Conservation (phyloP, 208 protist species). For the Herpetomonas muscarum region DNA sequence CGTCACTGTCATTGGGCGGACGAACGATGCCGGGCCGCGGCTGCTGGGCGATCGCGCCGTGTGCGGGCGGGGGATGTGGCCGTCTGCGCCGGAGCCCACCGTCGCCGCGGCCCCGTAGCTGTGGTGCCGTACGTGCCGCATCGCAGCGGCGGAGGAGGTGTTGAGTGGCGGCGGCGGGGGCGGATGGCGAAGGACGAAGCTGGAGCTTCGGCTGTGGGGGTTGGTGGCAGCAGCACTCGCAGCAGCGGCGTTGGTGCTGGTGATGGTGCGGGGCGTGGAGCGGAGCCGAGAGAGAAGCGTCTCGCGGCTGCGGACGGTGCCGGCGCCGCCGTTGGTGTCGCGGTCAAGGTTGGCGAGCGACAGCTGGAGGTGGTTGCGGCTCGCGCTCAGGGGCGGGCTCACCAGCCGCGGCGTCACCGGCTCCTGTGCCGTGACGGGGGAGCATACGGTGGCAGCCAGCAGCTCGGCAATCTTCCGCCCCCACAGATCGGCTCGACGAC, state of each 20-base stretch:
- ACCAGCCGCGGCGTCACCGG: neutral
- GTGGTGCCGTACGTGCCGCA: no score
- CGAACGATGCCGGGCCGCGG: neutral
- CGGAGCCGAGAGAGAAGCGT: constrained; percentile 20
- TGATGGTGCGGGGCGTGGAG: constrained; percentile 13
- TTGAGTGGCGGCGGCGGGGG: no score
- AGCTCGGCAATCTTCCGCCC: constrained; percentile 34
- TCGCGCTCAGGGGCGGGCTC: neutral
- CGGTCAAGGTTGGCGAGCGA: neutral
- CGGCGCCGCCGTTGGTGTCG: neutral
- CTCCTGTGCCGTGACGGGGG: neutral
- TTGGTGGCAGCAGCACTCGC: neutral
- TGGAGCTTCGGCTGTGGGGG: neutral
- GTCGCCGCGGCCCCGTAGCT: no score
- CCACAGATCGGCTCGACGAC: constrained; percentile 43
- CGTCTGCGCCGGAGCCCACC: neutral
- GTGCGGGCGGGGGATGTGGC: constrained; percentile 1
- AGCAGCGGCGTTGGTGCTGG: neutral
- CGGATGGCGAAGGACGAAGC: no score
- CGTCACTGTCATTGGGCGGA: constrained; percentile 5
- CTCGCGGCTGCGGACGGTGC: constrained; percentile 2
- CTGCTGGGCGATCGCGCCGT: neutral
- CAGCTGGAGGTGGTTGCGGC: neutral
- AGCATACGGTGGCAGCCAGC: neutral
- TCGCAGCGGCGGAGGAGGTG: no score